Percentiles rank a stretch among this genome's conserved stretches.
phyloP scores from a whole-genome alignment of 768 basidiomycete genomes.

The Cyclocybe cylindracea region DNA sequence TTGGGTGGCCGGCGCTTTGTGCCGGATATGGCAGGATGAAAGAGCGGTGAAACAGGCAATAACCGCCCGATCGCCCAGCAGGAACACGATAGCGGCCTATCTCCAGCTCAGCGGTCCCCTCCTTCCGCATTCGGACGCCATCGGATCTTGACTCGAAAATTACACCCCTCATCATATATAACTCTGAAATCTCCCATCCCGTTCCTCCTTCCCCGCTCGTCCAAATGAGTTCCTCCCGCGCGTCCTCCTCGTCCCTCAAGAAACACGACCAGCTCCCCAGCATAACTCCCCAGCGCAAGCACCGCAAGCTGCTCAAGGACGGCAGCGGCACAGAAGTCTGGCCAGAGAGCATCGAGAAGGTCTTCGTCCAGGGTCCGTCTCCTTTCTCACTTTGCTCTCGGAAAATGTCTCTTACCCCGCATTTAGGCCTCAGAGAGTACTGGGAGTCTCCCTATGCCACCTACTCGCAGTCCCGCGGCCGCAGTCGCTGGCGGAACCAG shows the following conservation, averaged over 20 bases:
- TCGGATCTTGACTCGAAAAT: conserved; percentile 49
- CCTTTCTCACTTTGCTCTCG: conserved; percentile 2
- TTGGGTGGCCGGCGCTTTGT: conserved; percentile 13
- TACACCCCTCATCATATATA: conserved; percentile 22
- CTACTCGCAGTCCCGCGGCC: conserved; percentile 69
- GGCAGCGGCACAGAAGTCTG: conserved; percentile 77
- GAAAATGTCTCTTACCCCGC: conserved; percentile 5
- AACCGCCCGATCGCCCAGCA: conserved; percentile 26
- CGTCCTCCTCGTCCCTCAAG: conserved; percentile 31
- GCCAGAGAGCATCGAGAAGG: conserved; percentile 75
- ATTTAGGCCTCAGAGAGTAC: conserved; percentile 69
- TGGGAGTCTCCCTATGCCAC: conserved; percentile 83
- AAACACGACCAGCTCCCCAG: conserved; percentile 33
- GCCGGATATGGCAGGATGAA: conserved; percentile 33
- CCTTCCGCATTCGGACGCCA: conserved; percentile 45
- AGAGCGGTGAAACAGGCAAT: conserved; percentile 22
- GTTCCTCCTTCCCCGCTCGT: conserved; percentile 15
- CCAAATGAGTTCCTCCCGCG: conserved; percentile 10
- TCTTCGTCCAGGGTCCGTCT: conserved; percentile 70
- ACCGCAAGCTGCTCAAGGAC: conserved; percentile 83
- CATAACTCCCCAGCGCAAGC: conserved; percentile 78
- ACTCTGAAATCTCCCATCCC: conserved; percentile 18
- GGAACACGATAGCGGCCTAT: conserved; percentile 21
- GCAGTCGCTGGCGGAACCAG: conserved; percentile 82
- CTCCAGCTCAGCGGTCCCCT: conserved; percentile 50